Evolutionary conservation across 495 filamentous ascomycete species (phyloP).

Genomic region (Neurospora cerealis): DNA sequence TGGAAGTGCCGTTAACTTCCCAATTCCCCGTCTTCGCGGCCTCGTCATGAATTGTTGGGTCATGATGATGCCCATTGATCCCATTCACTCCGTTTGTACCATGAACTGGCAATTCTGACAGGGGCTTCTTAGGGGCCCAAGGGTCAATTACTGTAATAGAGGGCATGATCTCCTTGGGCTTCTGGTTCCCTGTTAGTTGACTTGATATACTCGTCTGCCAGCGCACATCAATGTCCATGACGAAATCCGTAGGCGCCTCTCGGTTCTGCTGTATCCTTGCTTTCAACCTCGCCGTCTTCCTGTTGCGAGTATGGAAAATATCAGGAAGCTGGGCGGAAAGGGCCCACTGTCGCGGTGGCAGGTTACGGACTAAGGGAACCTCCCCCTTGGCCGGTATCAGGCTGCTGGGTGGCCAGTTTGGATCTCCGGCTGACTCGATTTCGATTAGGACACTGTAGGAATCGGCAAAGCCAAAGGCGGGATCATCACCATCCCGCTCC

Average conservation of each 20-base stretch:
- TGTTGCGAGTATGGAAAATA: constrained; percentile 26
- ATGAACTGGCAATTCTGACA: constrained; percentile 15
- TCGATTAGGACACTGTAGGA: constrained; percentile 36
- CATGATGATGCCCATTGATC: constrained; percentile 11
- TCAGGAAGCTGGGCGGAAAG: constrained; percentile 30
- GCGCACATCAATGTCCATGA: constrained; percentile 38
- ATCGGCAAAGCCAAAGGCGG: constrained; percentile 33
- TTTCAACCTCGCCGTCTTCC: constrained; percentile 27
- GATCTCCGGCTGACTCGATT: constrained; percentile 35
- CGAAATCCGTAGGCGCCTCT: constrained; percentile 24
- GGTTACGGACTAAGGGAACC: constrained; percentile 11
- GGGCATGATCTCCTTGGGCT: constrained; percentile 19
- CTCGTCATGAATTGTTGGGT: constrained; percentile 12
- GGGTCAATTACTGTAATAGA: constrained; percentile 21
- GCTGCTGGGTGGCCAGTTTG: constrained; percentile 39
- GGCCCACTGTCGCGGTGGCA: constrained; percentile 26
- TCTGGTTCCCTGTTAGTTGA: constrained; percentile 8
- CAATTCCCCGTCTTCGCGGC: constrained; percentile 18
- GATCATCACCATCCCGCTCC: constrained; percentile 28
- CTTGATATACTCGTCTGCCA: constrained; percentile 28
- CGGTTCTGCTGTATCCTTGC: constrained; percentile 24
- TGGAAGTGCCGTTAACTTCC: constrained; percentile 1
- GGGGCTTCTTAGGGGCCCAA: constrained; percentile 18
- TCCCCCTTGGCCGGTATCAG: constrained; percentile 21
- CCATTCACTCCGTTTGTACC: constrained; percentile 17